Evolutionary conservation across 2,329 filamentous ascomycete species (phyloP), one percentile per base, ranked within the genome.

Genomic region (Neophaeococcomyces aloes): DNA sequence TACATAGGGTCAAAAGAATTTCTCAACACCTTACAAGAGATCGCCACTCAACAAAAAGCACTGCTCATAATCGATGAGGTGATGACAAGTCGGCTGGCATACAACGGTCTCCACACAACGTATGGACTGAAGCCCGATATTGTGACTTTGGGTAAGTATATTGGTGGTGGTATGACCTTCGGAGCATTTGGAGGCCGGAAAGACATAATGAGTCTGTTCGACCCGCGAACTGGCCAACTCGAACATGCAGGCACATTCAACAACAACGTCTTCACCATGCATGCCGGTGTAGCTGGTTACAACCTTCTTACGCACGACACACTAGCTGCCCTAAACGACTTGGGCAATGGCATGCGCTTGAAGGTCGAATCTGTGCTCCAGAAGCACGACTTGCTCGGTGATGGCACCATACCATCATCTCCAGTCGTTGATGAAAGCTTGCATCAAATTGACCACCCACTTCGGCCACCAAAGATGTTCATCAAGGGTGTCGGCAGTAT

Each of bases 1-100:
- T 69, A 78, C 4, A 62, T 66, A 0, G 78, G 65, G 0, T 65
- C 61, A 0, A 41, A 38, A 1, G 67, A 68, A 14, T 83, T 83
- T 50, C 57, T 82, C 19, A 47, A 58, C 7, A 65, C 65, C 1
- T 59, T 81, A 3, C 71, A 72, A 34, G 57, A 65, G 0, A 62
- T 66, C 4, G 70, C 76, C 1, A 62, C 59, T 23, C 61, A 69
- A 54, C 59, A 65, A 0, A 72, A 71, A 1, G 74, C 74, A 0
- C 46, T 85, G 1, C 70, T 86, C 50, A 76, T 86, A 29, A 63
- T 83, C 11, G 81, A 86, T 56, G 81, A 86, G 60, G 80, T 85
- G 4, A 80, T 83, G 72, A 83, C 79, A 0, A 79, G 75, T 3
- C 68, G 80, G 2, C 60, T 83, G 21, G 60, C 66, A 14, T 63